Evolutionary conservation across 2,329 filamentous ascomycete genomes (phyloP).

Genomic region (Penicillium sp.): DNA sequence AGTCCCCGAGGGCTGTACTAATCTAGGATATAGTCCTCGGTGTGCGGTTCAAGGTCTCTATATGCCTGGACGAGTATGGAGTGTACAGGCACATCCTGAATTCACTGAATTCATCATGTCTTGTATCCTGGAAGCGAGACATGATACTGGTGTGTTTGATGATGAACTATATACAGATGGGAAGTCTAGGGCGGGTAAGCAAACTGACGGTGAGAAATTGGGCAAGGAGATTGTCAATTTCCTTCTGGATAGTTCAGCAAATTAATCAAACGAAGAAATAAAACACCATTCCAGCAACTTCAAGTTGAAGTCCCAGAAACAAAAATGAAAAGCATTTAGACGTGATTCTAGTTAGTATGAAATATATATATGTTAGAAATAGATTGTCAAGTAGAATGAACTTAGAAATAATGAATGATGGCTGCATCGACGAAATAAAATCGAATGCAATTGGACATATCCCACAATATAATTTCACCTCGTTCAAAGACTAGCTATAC

Average conservation of each 20-base stretch:
- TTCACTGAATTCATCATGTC: conserved; percentile 46
- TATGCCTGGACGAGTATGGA: conserved; percentile 43
- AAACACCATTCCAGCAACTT: not conserved
- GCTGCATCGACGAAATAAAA: too few species aligned
- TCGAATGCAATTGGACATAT: too few species aligned
- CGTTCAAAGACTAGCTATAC: too few species aligned
- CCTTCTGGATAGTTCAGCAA: conserved; percentile 6
- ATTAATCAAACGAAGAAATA: too few species aligned
- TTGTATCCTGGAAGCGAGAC: conserved; percentile 31
- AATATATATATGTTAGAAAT: too few species aligned
- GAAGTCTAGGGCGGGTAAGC: conserved; percentile 19
- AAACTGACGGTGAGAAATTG: conserved; percentile 30
- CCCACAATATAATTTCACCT: too few species aligned
- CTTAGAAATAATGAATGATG: too few species aligned
- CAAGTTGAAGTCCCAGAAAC: not conserved
- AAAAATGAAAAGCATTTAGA: too few species aligned
- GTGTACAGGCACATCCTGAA: conserved; percentile 56
- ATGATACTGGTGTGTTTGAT: conserved; percentile 27
- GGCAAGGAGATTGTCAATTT: conserved; percentile 24
- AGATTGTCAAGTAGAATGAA: too few species aligned
- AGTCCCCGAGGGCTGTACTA: conserved; percentile 45
- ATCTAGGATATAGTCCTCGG: conserved; percentile 47
- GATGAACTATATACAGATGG: conserved; percentile 28
- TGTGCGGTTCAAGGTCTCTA: conserved; percentile 54
- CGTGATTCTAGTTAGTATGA: too few species aligned